Evolutionary conservation across 805 yeast species (phyloP).

Genomic region (Grigorovia yakushimaensis): DNA sequence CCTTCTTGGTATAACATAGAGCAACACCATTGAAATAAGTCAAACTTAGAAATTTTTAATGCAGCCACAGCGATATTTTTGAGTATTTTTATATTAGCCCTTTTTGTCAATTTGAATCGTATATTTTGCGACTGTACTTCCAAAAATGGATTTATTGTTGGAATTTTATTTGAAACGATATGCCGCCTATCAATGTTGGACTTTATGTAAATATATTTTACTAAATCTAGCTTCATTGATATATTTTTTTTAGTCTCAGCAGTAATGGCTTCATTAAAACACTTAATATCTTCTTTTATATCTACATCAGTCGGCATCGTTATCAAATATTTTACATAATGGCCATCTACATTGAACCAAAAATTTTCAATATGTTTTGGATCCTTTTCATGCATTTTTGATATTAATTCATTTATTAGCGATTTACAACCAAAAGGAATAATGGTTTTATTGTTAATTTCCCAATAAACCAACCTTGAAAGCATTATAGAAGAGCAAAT

Average conservation of each 20-base stretch:
- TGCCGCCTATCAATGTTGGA: neutral
- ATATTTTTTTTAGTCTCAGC: neutral
- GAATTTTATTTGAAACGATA: neutral
- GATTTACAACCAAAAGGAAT: neutral
- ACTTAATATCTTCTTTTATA: neutral
- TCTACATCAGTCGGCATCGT: neutral
- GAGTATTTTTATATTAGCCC: neutral
- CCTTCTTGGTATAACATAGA: neutral
- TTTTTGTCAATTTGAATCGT: neutral
- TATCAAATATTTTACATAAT: neutral
- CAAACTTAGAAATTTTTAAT: neutral
- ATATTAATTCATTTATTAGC: neutral
- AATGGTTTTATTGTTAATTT: neutral
- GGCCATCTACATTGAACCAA: neutral
- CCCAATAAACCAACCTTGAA: neutral
- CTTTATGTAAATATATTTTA: neutral
- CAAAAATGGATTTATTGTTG: neutral
- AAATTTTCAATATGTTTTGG: neutral
- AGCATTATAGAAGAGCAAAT: neutral
- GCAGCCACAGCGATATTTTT: neutral
- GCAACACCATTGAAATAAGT: neutral
- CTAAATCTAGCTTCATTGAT: neutral
- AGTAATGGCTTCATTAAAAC: neutral
- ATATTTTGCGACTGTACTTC: neutral
- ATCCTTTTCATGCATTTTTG: neutral